A percentile compares a stretch with the other conserved stretches of the same genome.
These are phyloP conservation scores for Heliamphora pulchella DNA, from an alignment of 179 eudicot genomes.

Conservation along the genomic window DNA sequence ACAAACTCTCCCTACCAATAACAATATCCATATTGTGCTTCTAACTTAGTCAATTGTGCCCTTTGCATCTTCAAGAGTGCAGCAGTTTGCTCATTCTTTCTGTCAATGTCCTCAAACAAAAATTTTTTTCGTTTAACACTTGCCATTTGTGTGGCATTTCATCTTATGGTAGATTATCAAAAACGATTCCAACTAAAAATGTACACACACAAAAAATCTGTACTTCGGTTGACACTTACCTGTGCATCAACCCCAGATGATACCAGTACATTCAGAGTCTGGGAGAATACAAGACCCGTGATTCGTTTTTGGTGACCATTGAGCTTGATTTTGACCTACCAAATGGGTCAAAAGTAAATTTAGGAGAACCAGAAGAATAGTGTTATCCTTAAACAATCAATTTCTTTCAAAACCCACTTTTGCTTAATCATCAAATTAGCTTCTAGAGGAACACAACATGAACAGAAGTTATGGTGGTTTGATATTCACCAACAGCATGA, in stretches of 20 bases:
- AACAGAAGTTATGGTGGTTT: not conserved
- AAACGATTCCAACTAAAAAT: too few species aligned
- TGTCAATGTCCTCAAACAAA: conserved; percentile 50
- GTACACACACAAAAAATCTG: too few species aligned
- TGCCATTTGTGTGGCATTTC: too few species aligned
- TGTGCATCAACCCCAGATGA: conserved; percentile 63
- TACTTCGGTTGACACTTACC: conserved; percentile 21
- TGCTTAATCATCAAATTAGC: not conserved
- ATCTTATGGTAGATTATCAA: too few species aligned
- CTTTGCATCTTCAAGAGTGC: conserved; percentile 88
- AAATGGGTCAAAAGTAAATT: conserved; percentile 2
- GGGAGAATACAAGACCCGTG: conserved; percentile 54
- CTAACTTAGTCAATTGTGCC: conserved; percentile 75
- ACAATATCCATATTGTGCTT: conserved; percentile 22
- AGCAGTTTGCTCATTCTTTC: conserved; percentile 97
- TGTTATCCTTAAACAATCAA: not conserved
- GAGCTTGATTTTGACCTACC: conserved; percentile 45
- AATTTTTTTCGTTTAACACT: too few species aligned
- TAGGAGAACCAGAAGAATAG: not conserved
- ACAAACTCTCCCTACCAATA: too few species aligned
- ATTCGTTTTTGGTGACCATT: conserved; percentile 53
- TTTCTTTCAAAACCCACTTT: not conserved
- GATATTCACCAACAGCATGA: not conserved
- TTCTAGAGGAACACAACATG: not conserved
- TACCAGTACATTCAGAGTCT: conserved; percentile 37